These are phyloP conservation scores for Saitozyma sp. DNA, from an alignment of 768 basidiomycete species.

Conservation along the genomic window DNA sequence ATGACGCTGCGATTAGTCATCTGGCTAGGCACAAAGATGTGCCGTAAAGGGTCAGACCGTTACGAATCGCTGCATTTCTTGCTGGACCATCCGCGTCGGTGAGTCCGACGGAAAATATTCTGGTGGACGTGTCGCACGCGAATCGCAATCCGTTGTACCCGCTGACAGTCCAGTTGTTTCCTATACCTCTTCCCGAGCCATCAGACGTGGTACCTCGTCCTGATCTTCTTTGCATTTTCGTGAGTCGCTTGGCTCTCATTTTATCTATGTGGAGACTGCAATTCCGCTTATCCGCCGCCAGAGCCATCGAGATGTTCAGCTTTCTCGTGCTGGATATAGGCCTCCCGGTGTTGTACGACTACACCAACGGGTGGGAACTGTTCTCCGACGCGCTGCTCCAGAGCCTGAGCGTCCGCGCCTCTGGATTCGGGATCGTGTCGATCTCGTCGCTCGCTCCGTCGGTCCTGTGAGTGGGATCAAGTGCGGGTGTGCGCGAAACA, in stretches of 20 bases:
- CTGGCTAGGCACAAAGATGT: conserved; percentile 44
- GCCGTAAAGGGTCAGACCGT: conserved; percentile 19
- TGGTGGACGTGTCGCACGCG: background rate
- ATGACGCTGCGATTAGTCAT: conserved; percentile 40
- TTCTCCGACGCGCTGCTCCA: conserved; percentile 45
- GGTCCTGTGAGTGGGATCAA: conserved; percentile 26
- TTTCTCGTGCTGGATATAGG: conserved; percentile 45
- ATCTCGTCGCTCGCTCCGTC: conserved; percentile 36
- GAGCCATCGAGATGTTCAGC: conserved; percentile 33
- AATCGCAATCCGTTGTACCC: background rate
- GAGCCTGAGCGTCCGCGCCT: conserved; percentile 38
- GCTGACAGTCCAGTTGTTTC: conserved; percentile 32
- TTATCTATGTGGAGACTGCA: background rate
- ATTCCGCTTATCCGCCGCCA: conserved; percentile 3
- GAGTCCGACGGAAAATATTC: background rate
- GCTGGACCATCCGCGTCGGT: conserved; percentile 48
- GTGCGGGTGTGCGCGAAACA: too few relatives aligned
- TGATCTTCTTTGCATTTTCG: conserved; percentile 34
- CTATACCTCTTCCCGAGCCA: conserved; percentile 49
- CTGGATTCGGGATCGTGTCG: conserved; percentile 43
- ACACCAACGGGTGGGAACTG: conserved; percentile 24
- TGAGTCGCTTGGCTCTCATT: conserved; percentile 15
- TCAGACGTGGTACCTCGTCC: conserved; percentile 48
- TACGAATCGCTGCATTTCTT: conserved; percentile 47
- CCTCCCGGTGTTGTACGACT: conserved; percentile 20